Evolutionary conservation across 2,329 filamentous ascomycete genomes (phyloP).

Genomic region (Trichoderma semiorbis): DNA sequence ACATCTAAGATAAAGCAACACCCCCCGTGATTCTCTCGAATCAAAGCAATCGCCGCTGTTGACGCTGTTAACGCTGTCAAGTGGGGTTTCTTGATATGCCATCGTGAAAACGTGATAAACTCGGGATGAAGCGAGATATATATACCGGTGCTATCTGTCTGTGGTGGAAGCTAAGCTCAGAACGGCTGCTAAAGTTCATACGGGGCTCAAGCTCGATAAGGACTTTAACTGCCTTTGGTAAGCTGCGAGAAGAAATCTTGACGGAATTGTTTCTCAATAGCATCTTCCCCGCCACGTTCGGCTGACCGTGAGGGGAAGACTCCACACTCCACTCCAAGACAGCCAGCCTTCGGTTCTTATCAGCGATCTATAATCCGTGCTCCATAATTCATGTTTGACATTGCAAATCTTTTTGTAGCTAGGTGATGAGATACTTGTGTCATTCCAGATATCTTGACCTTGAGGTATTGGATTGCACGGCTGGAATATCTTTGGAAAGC

Average conservation of each 20-base stretch:
- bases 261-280: neutral
- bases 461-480: neutral
- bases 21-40: neutral
- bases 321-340: neutral
- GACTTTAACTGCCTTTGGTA: constrained; percentile 2
- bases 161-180: neutral
- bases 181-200: constrained; percentile 11
- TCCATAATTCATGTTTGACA: neutral
- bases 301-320: constrained; percentile 5
- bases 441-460: neutral
- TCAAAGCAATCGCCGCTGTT: neutral
- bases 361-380: neutral
- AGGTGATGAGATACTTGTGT: neutral
- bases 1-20: neutral
- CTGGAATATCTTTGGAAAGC: too few species aligned
- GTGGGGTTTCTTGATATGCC: neutral
- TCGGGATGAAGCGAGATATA: neutral
- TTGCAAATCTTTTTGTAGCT: neutral
- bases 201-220: neutral
- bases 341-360: neutral
- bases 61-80: neutral
- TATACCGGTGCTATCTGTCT: neutral
- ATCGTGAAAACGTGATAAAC: neutral
- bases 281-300: constrained; percentile 4
- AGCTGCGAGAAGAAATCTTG: neutral